Base-by-base conservation (phyloP, 805 yeast species). In the Kluyveromyces aestuarii region DNA sequence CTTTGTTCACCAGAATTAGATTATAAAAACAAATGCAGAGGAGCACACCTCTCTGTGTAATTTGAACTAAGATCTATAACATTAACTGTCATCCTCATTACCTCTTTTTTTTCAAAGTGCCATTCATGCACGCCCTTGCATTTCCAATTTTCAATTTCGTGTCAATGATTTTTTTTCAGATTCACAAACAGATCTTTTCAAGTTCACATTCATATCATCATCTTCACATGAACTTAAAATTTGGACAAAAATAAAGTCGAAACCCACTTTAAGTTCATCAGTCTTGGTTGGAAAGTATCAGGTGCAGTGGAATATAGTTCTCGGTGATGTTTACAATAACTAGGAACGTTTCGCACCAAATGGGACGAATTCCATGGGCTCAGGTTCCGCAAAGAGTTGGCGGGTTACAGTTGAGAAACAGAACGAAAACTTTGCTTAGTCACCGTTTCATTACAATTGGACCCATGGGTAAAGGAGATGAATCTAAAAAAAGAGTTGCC, bases 331-430 rank as follows among this genome's bases (percentile, higher is more conserved):
- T 43, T 33, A 38, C 27, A 13, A 33, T 43, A 7, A 19, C 39
- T 16, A 43, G 39, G 17, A 43, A 43, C 45, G 39, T 33, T 7
- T 33, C 45, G 27, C 18, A 19, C 17, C 35, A 37, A n/a, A 35
- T 73, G 66, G 18, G 72, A 67, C 89, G 95, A 89, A 48, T 80
- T 70, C 37, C 64, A 60, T 0, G 96, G 88, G 14, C 80, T 87
- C 57, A 72, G 75, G 10, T 78, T 78, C 2, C 84, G 59, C 37
- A 87, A 68, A 2, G 50, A 27, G 48, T 41, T 19, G 27, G 49
- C 13, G 48, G 55, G 39, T 49, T 57, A 43, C 61, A 57, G 42
- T 46, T 61, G 27, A 54, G 60, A 19, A 59, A 61, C 35, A 56
- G 61, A 39, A 62, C 67, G 10, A 53, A 62, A 6, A 38, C 47